These are phyloP conservation scores for Stephanocyclus meneghinianus DNA, from an alignment of 352 stramenopile genomes.

Conservation along the genomic window DNA sequence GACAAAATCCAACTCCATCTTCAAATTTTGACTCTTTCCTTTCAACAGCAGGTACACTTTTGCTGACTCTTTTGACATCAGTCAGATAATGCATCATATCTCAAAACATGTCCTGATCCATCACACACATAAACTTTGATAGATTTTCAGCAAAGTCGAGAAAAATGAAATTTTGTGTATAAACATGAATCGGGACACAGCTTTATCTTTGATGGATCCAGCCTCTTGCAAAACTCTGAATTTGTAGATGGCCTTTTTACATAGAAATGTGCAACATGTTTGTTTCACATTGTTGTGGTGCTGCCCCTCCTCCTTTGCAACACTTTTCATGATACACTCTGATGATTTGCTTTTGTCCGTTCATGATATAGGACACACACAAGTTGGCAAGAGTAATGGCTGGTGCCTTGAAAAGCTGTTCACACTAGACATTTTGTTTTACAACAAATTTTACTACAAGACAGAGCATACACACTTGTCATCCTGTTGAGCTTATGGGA, in stretches of 20 bases:
- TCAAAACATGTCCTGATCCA: slow-evolving; percentile 89
- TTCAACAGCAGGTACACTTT: too few species aligned
- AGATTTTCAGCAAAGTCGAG: slow-evolving; percentile 90
- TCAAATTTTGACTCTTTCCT: too few species aligned
- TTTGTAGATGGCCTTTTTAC: slow-evolving; percentile 95
- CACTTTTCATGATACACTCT: slow-evolving; percentile 91
- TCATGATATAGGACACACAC: slow-evolving; percentile 97
- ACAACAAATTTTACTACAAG: slow-evolving; percentile 94
- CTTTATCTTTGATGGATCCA: slow-evolving; percentile 95
- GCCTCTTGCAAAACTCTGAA: slow-evolving; percentile 88
- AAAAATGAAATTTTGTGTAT: slow-evolving; percentile 94
- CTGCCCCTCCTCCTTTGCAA: slow-evolving; percentile 93
- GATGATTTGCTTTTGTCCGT: slow-evolving; percentile 94
- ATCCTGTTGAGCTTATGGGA: slow-evolving; percentile 91
- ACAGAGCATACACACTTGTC: slow-evolving; percentile 83
- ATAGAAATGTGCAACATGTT: slow-evolving; percentile 91
- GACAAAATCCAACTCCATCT: slow-evolving; percentile 38
- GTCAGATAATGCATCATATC: slow-evolving; percentile 83
- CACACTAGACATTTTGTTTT: slow-evolving; percentile 61
- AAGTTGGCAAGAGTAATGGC: slow-evolving; percentile 96
- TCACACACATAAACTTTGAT: slow-evolving; percentile 93
- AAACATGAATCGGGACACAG: slow-evolving; percentile 94
- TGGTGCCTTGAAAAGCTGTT: slow-evolving; percentile 89
- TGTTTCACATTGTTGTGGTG: slow-evolving; percentile 56
- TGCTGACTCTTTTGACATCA: slow-evolving; percentile 81